A percentile compares a stretch with the other conserved stretches of the same genome.
Evolutionary conservation across 192 early-diverging fungal genomes (phyloP).

Genomic region (Chytriomyces hyalinus): DNA sequence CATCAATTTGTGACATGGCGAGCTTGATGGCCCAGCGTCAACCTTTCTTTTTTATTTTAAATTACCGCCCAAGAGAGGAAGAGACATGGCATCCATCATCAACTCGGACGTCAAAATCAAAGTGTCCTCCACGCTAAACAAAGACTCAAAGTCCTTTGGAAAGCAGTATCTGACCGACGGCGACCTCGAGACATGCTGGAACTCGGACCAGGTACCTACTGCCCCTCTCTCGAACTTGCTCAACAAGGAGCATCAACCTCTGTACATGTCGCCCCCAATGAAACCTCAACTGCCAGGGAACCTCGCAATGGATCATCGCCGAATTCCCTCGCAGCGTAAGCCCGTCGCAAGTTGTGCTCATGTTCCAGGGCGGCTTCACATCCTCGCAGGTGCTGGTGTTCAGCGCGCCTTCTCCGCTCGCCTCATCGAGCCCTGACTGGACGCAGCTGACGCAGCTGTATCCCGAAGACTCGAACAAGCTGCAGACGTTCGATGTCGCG

Average conservation of each 20-base stretch:
- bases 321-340: neutral
- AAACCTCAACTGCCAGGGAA: neutral
- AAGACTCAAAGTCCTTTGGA: slow-evolving; percentile 75
- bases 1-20: too few relatives aligned
- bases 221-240: slow-evolving; percentile 12
- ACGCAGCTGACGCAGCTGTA: neutral
- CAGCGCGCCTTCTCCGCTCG: neutral
- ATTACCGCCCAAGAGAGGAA: too few relatives aligned
- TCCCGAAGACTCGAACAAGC: slow-evolving; percentile 25
- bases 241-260: neutral
- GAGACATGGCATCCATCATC: too few relatives aligned
- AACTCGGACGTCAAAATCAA: slow-evolving; percentile 45
- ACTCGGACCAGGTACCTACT: slow-evolving; percentile 74
- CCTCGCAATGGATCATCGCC: slow-evolving; percentile 27
- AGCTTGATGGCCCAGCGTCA: too few relatives aligned
- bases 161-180: slow-evolving; percentile 83
- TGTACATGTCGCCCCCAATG: neutral
- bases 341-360: neutral
- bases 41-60: too few relatives aligned
- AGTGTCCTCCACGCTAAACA: slow-evolving; percentile 87
- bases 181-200: slow-evolving; percentile 90
- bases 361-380: slow-evolving; percentile 37
- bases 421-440: slow-evolving; percentile 12
- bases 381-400: slow-evolving; percentile 10
- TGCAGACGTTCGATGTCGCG: neutral